Evolutionary conservation across 768 basidiomycete species (phyloP).

Genomic region (Mycena galericulata): DNA sequence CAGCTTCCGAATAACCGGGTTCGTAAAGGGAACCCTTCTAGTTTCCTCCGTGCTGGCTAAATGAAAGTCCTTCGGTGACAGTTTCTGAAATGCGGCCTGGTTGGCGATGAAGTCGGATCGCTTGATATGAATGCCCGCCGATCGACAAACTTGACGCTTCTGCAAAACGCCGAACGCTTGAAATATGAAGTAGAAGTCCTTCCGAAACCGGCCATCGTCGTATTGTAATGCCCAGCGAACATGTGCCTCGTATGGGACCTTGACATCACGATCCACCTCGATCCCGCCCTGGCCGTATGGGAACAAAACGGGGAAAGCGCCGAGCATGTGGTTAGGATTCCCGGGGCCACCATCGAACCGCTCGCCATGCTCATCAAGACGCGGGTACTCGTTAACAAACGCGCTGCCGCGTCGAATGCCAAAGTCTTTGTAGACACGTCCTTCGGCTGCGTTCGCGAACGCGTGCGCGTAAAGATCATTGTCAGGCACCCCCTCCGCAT

Average conservation of each 20-base stretch:
- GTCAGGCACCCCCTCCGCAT: not conserved
- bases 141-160: constrained; percentile 40
- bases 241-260: constrained; percentile 45
- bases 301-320: too few species aligned
- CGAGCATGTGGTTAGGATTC: constrained; percentile 45
- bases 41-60: constrained; percentile 52
- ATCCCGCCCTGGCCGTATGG: constrained; percentile 52
- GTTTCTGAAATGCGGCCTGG: constrained; percentile 31
- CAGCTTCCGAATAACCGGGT: constrained; percentile 42
- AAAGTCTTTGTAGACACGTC: not conserved
- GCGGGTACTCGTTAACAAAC: constrained; percentile 46
- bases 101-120: constrained; percentile 38
- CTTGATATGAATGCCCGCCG: constrained; percentile 48
- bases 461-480: constrained; percentile 3
- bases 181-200: constrained; percentile 43
- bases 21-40: constrained; percentile 30
- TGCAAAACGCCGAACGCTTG: constrained; percentile 47
- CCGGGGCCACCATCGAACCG: constrained; percentile 38
- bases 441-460: not conserved
- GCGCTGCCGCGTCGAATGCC: constrained; percentile 35
- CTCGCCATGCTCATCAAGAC: constrained; percentile 17
- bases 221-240: constrained; percentile 46
- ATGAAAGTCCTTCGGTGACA: constrained; percentile 45
- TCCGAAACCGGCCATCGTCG: constrained; percentile 43
- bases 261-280: constrained; percentile 34